Evolutionary conservation across 1,139 yeast genomes (phyloP).

Genomic region (Suhomyces coccinellae): DNA sequence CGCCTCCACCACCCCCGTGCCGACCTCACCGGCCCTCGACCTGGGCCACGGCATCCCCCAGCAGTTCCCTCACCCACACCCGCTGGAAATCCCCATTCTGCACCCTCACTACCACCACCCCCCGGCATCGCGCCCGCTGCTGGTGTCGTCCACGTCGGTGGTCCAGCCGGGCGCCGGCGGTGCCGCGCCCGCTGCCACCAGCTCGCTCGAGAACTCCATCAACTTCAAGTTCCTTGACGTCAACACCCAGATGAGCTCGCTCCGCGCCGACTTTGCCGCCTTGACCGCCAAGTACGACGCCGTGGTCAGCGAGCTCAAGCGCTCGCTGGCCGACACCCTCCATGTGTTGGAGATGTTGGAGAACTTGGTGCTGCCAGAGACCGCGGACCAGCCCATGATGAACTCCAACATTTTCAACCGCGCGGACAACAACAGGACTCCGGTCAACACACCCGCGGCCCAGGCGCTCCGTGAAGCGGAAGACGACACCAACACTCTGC

Average conservation of each 20-base stretch:
- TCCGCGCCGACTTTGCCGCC: conserved; percentile 39
- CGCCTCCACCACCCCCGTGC: conserved; percentile 5
- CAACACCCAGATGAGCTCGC: conserved; percentile 33
- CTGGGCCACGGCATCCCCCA: conserved; percentile 5
- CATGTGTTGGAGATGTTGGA: conserved; percentile 50
- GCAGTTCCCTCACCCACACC: conserved; percentile 5
- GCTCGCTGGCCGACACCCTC: conserved; percentile 51
- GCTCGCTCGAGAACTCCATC: conserved; percentile 27
- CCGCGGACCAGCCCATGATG: conserved; percentile 9
- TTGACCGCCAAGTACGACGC: conserved; percentile 46
- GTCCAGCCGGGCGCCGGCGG: not conserved
- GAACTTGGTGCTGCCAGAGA: conserved; percentile 17
- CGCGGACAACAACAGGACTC: conserved; percentile 15
- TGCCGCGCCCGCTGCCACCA: conserved; percentile 11
- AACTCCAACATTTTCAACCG: conserved; percentile 16
- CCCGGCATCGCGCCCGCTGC: not conserved
- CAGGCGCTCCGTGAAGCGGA: conserved; percentile 9
- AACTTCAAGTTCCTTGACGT: conserved; percentile 43
- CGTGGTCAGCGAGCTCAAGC: conserved; percentile 45
- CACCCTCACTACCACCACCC: conserved; percentile 1
- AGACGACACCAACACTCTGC: conserved; percentile 18
- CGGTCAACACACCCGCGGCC: conserved; percentile 12
- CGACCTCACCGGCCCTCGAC: conserved; percentile 4
- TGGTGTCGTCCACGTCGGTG: not conserved
- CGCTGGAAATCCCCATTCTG: conserved; percentile 5